Evolutionary conservation across 1,139 yeast species (phyloP).

Genomic region (Magnusiomyces tetraspermus): DNA sequence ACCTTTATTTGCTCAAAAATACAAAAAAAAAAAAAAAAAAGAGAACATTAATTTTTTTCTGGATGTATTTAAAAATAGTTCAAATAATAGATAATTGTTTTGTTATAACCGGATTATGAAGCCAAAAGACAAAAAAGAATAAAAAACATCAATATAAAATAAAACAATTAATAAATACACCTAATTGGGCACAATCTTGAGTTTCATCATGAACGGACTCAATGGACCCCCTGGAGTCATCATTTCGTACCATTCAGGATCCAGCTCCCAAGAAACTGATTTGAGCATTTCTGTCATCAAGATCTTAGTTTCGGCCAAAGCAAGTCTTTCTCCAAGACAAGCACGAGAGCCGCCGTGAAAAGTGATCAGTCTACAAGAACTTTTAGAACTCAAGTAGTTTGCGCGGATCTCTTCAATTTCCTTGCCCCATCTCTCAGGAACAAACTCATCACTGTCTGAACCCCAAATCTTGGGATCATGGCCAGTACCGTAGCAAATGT

Average conservation of each 20-base stretch:
- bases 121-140: too few species aligned
- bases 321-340: slow-evolving; percentile 54
- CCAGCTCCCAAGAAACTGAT: slow-evolving; percentile 33
- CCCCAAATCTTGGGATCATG: slow-evolving; percentile 47
- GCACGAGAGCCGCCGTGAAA: slow-evolving; percentile 57
- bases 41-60: too few species aligned
- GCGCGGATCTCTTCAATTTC: slow-evolving; percentile 24
- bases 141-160: too few species aligned
- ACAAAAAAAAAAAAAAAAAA: too few species aligned
- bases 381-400: slow-evolving; percentile 39
- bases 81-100: too few species aligned
- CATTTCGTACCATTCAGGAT: slow-evolving; percentile 42
- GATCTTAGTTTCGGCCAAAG: slow-evolving; percentile 40
- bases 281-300: slow-evolving; percentile 35
- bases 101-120: too few species aligned
- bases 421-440: slow-evolving; percentile 53
- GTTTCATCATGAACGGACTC: slow-evolving; percentile 12
- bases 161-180: too few species aligned
- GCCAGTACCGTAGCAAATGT: slow-evolving; percentile 49
- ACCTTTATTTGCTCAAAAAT: too few species aligned
- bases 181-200: neutral
- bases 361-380: slow-evolving; percentile 40
- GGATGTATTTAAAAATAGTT: too few species aligned
- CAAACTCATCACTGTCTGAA: slow-evolving; percentile 38
- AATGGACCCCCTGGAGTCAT: slow-evolving; percentile 37